Conservation (phyloP, 495 filamentous ascomycete genomes). For the Tetracladium setigerum region DNA sequence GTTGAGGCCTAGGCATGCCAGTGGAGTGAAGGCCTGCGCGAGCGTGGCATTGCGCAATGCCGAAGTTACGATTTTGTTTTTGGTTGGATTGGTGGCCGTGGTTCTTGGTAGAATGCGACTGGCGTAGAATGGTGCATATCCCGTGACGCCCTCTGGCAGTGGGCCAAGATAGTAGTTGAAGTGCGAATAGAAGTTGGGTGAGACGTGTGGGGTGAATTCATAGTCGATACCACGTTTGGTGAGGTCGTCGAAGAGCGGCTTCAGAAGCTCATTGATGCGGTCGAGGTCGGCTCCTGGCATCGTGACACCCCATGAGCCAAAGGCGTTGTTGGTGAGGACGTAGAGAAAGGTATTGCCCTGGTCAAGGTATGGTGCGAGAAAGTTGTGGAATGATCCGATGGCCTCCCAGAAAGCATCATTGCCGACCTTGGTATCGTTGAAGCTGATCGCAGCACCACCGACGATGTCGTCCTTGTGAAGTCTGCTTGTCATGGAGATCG, state of each 20-base stretch:
- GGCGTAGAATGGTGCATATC: too few relatives aligned
- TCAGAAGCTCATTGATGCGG: conserved; percentile 21
- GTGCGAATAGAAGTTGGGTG: too few relatives aligned
- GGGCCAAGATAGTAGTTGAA: conserved; percentile 36
- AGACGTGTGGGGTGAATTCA: too few relatives aligned
- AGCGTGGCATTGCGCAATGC: conserved; percentile 32
- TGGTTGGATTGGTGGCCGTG: conserved; percentile 26
- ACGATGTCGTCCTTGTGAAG: conserved; percentile 16
- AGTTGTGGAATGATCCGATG: conserved; percentile 31
- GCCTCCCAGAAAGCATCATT: conserved; percentile 36
- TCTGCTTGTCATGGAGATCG: conserved; percentile 36
- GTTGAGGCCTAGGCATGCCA: conserved; percentile 29
- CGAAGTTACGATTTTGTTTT: conserved; percentile 32
- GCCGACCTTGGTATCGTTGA: conserved; percentile 20
- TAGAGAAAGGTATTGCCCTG: conserved; percentile 40
- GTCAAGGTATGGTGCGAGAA: conserved; percentile 37
- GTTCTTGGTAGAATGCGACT: conserved; percentile 37
- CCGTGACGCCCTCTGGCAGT: conserved; percentile 24
- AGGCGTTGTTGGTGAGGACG: conserved; percentile 38
- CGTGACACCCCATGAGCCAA: too few relatives aligned
- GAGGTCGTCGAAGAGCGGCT: conserved; percentile 20
- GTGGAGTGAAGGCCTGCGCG: too few relatives aligned
- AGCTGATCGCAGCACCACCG: conserved; percentile 25
- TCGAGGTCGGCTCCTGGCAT: conserved; percentile 23
- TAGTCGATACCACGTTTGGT: too few relatives aligned